phyloP scores from a whole-genome alignment of 768 basidiomycete species.

The Mycena maculata region DNA sequence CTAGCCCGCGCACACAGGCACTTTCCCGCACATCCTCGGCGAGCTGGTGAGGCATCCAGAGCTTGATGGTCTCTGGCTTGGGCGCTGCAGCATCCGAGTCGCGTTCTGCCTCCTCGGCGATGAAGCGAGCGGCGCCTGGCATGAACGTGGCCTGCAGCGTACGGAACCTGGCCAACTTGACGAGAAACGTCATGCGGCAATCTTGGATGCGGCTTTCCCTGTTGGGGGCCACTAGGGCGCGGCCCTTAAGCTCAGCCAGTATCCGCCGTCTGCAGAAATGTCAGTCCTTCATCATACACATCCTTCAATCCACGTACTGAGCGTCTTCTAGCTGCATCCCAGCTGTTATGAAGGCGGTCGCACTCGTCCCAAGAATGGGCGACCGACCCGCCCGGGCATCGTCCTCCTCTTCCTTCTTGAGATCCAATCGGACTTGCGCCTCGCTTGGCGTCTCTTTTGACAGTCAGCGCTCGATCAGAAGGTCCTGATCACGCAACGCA shows the following conservation, averaged over 20 bases:
- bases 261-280: background rate
- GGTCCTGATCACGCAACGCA: background rate
- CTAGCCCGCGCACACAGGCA: background rate
- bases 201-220: background rate
- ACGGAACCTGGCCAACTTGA: background rate
- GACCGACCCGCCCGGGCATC: background rate
- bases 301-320: background rate
- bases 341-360: conserved; percentile 1
- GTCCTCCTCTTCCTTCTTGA: conserved; percentile 6
- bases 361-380: background rate
- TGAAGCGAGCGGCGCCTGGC: background rate
- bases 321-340: conserved; percentile 16
- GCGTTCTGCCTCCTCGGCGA: background rate
- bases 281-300: background rate
- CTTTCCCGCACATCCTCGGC: background rate
- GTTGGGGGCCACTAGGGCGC: background rate
- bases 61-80: background rate
- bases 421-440: conserved; percentile 7
- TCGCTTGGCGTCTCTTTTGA: background rate
- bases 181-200: background rate
- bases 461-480: background rate
- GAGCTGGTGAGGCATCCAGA: background rate
- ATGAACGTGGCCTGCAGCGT: background rate
- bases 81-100: background rate
- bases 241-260: background rate